A percentile compares a stretch with the other conserved stretches of the same genome.
phyloP scores from a whole-genome alignment of 139 green algal species.

The Asterochloris erici region DNA sequence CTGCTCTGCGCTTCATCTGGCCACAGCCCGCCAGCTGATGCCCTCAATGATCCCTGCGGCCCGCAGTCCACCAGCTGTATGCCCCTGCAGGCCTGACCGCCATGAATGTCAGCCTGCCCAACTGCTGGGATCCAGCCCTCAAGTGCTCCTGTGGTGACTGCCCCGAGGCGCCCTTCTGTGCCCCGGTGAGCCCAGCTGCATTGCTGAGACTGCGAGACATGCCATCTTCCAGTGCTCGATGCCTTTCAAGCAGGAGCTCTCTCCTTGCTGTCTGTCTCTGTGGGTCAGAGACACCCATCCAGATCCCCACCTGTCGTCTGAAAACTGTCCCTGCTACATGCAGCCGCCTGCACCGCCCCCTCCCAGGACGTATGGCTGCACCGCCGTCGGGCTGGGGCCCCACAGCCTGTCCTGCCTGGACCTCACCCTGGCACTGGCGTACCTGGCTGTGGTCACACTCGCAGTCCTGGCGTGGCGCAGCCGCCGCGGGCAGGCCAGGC shows the following conservation, averaged over 20 bases:
- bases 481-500: neutral
- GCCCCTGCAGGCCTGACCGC: conserved; percentile 42
- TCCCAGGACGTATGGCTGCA: conserved; percentile 36
- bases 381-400: conserved; percentile 42
- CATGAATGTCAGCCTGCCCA: conserved; percentile 36
- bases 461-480: conserved; percentile 18
- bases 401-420: conserved; percentile 49
- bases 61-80: too few relatives aligned
- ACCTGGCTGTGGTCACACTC: conserved; percentile 34
- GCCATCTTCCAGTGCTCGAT: neutral
- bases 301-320: neutral
- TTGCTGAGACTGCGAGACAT: neutral
- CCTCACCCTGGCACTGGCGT: conserved; percentile 54
- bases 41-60: too few relatives aligned
- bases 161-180: conserved; percentile 60
- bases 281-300: neutral
- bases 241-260: neutral
- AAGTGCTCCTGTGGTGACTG: conserved; percentile 90
- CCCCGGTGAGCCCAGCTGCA: conserved; percentile 22
- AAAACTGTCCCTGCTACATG: neutral
- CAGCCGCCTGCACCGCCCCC: conserved; percentile 39
- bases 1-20: too few relatives aligned
- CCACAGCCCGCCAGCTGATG: too few relatives aligned
- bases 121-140: conserved; percentile 67
- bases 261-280: too few relatives aligned